Evolutionary conservation across 2,329 filamentous ascomycete species (phyloP), one percentile per base, ranked within the genome.

Genomic region (Sphaceloma murrayae): DNA sequence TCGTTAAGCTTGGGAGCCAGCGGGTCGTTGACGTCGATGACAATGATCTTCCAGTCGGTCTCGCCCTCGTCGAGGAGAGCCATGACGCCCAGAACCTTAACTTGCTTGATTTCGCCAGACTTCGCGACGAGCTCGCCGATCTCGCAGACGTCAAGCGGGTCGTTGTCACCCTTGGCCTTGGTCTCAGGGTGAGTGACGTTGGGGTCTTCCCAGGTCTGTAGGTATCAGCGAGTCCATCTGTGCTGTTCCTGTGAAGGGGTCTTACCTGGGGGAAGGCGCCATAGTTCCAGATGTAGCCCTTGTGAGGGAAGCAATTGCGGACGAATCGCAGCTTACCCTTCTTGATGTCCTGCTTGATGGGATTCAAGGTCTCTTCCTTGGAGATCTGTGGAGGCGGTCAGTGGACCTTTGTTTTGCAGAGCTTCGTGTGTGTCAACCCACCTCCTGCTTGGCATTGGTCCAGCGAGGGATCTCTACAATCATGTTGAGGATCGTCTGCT

Each of bases 31-130:
- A 95, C 72, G 65, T 98, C 91, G 63, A 98, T 94, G 69, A 96
- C 91, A 59, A 98, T 96, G 73, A 98, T 86, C 81, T 98, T 98
- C 91, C 91, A 98, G 78, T 98, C 91, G 53, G 91, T 98, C 82
- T 98, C 91, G 68, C 93, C 91, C 78, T 98, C 91, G 61, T 98
- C 91, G 54, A 98, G 85, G 55, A 98, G 80, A 56, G 91, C 91
- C 91, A 98, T 98, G 65, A 96, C 87, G 68, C 91, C 91, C 53
- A 98, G 84, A 52, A 96, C 85, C 82, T 96, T 98, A 78, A 98
- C 91, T 74, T 96, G 91, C 80, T 96, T 98, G 68, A 98, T 74
- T 74, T 98, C 89, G 58, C 91, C 91, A 50, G 81, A 77, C 76
- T 94, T 93, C 67, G 85, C 86, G 60, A 98, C 91, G 49, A 94